Conservation (phyloP, 768 basidiomycete species). For the Pisolithus tinctorius region DNA sequence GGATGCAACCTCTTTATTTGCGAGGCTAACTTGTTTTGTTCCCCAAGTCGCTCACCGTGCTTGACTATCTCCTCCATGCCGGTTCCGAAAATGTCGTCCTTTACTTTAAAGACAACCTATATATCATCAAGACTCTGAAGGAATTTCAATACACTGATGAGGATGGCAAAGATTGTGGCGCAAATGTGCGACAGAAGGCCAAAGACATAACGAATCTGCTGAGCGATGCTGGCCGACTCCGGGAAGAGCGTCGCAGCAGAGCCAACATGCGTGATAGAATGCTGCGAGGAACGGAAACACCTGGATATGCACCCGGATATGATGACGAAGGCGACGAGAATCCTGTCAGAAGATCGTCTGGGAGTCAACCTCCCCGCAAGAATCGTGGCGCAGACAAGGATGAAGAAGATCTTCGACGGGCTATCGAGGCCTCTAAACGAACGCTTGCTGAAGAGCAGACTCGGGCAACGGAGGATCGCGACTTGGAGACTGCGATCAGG, state of each 20-base stretch:
- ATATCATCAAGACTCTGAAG: slow-evolving; percentile 97
- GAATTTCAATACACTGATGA: slow-evolving; percentile 98
- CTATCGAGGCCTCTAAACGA: slow-evolving; percentile 88
- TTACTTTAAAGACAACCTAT: slow-evolving; percentile 96
- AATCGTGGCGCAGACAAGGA: slow-evolving; percentile 36
- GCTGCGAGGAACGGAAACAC: slow-evolving; percentile 58
- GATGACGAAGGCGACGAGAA: slow-evolving; percentile 19
- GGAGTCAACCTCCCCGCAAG: slow-evolving; percentile 13
- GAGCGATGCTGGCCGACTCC: slow-evolving; percentile 75
- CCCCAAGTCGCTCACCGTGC: slow-evolving; percentile 74
- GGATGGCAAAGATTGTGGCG: slow-evolving; percentile 93
- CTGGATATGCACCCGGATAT: slow-evolving; percentile 31
- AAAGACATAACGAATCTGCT: slow-evolving; percentile 97
- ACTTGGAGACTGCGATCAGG: slow-evolving; percentile 74
- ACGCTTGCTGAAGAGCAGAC: slow-evolving; percentile 64
- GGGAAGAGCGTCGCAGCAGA: slow-evolving; percentile 75
- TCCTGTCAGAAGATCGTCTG: slow-evolving; percentile 1
- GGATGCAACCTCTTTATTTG: neutral
- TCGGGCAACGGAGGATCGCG: slow-evolving; percentile 63
- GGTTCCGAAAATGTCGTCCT: slow-evolving; percentile 98
- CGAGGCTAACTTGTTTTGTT: slow-evolving; percentile 5
- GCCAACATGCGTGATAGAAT: slow-evolving; percentile 95
- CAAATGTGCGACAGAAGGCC: slow-evolving; percentile 95
- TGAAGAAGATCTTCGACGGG: slow-evolving; percentile 78
- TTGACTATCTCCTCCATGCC: slow-evolving; percentile 93